phyloP scores from a whole-genome alignment of 129 eudicot species.

The Arctium minus region DNA sequence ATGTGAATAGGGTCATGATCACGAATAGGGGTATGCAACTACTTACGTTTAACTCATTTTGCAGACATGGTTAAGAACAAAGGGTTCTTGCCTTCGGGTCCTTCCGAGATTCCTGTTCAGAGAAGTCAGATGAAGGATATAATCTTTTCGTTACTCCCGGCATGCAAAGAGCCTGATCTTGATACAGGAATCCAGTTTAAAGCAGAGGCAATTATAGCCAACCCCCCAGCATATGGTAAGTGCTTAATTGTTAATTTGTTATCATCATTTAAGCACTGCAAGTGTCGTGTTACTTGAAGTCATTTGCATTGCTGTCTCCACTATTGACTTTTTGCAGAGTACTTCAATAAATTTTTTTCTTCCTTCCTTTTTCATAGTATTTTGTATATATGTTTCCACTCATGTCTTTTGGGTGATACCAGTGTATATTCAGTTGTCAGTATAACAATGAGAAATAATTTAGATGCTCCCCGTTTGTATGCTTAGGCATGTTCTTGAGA shows the following conservation, averaged over 20 bases:
- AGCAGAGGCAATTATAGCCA: conserved; percentile 97
- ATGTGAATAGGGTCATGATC: background rate
- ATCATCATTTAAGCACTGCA: background rate
- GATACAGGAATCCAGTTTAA: conserved; percentile 85
- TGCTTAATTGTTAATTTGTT: background rate
- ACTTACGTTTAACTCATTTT: background rate
- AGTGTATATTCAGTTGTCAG: no score
- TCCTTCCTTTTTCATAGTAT: background rate
- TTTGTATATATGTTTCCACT: background rate
- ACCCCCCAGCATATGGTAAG: conserved; percentile 97
- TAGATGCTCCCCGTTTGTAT: no score
- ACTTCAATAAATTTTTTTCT: background rate
- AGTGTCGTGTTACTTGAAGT: background rate
- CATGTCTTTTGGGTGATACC: no score
- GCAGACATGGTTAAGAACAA: conserved; percentile 98
- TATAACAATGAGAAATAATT: no score
- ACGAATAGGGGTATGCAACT: conserved; percentile 1
- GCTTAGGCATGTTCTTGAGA: no score
- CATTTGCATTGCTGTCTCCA: background rate
- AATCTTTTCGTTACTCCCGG: conserved; percentile 76
- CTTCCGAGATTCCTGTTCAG: conserved; percentile 93
- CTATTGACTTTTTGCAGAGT: background rate
- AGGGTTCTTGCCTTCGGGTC: conserved; percentile 98
- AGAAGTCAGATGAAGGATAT: conserved; percentile 93
- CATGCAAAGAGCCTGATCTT: conserved; percentile 88